Evolutionary conservation across 129 eudicot genomes (phyloP), one percentile per base, ranked within the genome.

Genomic region (Smallanthus sonchifolius): DNA sequence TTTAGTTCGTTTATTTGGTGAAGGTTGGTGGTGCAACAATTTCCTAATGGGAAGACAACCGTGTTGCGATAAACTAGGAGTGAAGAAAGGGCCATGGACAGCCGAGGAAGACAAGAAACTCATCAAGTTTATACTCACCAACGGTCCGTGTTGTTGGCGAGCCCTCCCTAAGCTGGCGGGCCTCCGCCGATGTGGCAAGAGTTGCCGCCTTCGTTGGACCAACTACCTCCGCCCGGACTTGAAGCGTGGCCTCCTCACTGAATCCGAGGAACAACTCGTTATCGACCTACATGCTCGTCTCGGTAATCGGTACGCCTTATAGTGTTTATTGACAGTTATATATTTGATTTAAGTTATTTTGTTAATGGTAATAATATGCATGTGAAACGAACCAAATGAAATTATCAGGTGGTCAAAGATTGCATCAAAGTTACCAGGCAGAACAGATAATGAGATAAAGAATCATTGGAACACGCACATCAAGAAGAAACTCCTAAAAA

Each of bases 21-120:
- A 14, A 24, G 30, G 56, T 16, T 28, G 65, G 34, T 32, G 38
- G 42, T 15, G 69, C 43, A 24, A 17, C 6, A 13, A 24, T 24
- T 24, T 24, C 0, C 30, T 24, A 24, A 91, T 91, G 97, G 97
- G 97, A 17, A 84, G 97, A 61, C 97, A 91, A 61, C 97, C 97
- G n/a, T 91, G 97, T 62, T 91, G 97, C 38, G 97, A 91, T 72
- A 91, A 88, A 73, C 83, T 88, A 28, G 90, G 92, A 59, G 97
- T 91, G 85, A 91, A 91, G 88, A 91, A 91, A 80, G 97, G 97
- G 70, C 92, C 97, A 5, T 91, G 97, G 97, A 88, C 97, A 16
- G 95, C 90, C 8, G 97, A 91, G 75, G 97, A 91, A 76, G 97
- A 91, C 65, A 91, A 86, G 79, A 91, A 91, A 65, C 90, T 91